These are phyloP conservation scores for Neurospora sp. DNA, from an alignment of 2,329 filamentous ascomycete genomes.

Conservation along the genomic window DNA sequence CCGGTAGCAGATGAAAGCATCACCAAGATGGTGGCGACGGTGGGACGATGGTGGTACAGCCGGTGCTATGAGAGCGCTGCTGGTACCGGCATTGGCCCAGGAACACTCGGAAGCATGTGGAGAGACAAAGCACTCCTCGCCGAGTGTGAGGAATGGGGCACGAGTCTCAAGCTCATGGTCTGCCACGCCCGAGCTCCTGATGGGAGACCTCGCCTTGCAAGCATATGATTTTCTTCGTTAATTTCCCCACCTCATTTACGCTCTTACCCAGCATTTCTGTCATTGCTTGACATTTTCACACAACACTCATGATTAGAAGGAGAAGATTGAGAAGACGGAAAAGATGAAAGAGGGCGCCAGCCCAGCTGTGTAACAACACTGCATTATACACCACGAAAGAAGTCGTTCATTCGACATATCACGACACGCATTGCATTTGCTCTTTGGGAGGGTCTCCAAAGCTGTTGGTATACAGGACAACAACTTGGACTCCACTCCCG, in stretches of 20 bases:
- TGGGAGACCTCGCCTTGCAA: constrained; percentile 32
- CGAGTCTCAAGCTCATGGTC: constrained; percentile 82
- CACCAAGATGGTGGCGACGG: constrained; percentile 81
- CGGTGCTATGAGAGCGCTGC: constrained; percentile 75
- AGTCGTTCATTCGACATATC: neutral
- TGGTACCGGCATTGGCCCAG: constrained; percentile 30
- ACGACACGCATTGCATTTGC: neutral
- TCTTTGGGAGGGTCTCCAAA: neutral
- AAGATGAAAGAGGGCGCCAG: neutral
- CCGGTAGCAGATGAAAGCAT: constrained; percentile 71
- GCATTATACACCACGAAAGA: neutral
- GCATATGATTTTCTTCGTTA: constrained; percentile 31
- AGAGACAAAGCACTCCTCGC: constrained; percentile 61
- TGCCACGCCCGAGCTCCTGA: constrained; percentile 77
- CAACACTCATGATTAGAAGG: neutral
- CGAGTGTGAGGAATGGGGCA: constrained; percentile 80
- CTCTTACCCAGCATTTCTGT: neutral
- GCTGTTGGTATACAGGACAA: neutral
- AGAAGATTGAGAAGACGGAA: neutral
- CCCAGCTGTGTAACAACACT: neutral
- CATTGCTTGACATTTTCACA: neutral
- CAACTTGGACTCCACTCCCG: neutral
- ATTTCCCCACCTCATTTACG: neutral
- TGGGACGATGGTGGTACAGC: constrained; percentile 94
- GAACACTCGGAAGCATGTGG: constrained; percentile 58